Conservation (phyloP, 2,329 filamentous ascomycete species). For the Macrophomina pseudophaseolina region DNA sequence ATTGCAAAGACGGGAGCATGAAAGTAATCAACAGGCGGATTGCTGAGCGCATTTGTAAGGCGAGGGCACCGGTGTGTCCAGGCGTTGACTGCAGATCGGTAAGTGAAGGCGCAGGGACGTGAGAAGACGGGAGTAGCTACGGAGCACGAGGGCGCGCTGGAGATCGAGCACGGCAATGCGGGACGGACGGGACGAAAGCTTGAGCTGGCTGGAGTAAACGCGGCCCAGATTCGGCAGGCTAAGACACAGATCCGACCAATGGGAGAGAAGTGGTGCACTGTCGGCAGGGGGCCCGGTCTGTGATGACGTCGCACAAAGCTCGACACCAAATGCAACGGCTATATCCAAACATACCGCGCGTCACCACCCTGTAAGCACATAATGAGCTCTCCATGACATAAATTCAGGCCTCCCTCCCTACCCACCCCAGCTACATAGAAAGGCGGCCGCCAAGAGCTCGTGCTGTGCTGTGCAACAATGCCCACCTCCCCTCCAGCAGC, state of each 20-base stretch:
- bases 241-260: not conserved
- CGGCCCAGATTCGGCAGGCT: not conserved
- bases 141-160: too few species aligned
- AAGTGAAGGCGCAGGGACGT: too few species aligned
- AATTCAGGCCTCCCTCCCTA: not conserved
- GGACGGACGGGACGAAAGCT: not conserved
- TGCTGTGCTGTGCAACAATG: too few species aligned
- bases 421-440: too few species aligned
- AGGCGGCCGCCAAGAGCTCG: too few species aligned
- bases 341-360: not conserved
- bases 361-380: not conserved
- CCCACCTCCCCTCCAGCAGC: not conserved
- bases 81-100: not conserved
- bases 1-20: not conserved
- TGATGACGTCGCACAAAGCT: not conserved
- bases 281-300: not conserved
- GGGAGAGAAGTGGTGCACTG: not conserved
- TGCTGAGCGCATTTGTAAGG: not conserved
- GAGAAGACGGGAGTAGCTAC: too few species aligned
- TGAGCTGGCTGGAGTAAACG: not conserved
- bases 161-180: too few species aligned
- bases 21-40: not conserved
- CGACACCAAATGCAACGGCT: not conserved
- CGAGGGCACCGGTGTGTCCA: not conserved
- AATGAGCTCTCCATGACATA: conserved; percentile 15